Base-by-base conservation (phyloP, 1,284 basidiomycete species). In the Malassezia furfur region DNA sequence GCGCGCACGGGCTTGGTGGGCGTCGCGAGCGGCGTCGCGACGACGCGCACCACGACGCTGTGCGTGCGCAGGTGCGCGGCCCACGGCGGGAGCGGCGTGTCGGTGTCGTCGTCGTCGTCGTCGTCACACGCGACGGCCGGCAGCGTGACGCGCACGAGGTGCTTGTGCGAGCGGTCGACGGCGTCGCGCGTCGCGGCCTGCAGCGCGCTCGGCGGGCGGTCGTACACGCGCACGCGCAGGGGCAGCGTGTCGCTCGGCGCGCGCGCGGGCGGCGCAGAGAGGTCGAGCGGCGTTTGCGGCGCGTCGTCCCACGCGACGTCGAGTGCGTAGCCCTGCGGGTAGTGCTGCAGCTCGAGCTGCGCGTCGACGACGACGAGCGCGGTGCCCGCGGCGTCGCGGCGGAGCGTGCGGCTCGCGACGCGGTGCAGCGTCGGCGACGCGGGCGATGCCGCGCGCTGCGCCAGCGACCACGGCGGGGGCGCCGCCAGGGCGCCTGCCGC, bases 291-390 rank as follows among this genome's bases (percentile, higher is more conserved):
- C 28, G 31, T 22, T 12, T 6, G 44, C n/a, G 32, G 35, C 11
- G 32, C 48, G 32, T 37, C 38, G 41, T 6, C 17, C 19, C 68
- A 68, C 28, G 54, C 56, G 31, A 67, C 58, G 34, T 64, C 53
- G 25, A 74, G 59, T 22, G 67, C 67, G 53, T 74, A 74, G 1
- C 71, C 71, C 31, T 63, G 60, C 22, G 64, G 59, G 47, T 66
- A 74, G 46, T 74, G 70, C 43, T 63, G 60, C 37, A 74, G 60
- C 50, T 72, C 70, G 6, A 74, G 61, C 48, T 71, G 68, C 14
- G 68, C 59, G 34, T 74, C 71, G 54, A 64, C 57, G 8, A 74
- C 30, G 36, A 62, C 52, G 51, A 62, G 65, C 62, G 19, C 48
- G 50, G n/a, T 58, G 54, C 43, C 57, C 57, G 37, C 62, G 54